These are phyloP conservation scores for Zizania palustris DNA, from an alignment of 202 grass and related monocot species.

Conservation along the genomic window DNA sequence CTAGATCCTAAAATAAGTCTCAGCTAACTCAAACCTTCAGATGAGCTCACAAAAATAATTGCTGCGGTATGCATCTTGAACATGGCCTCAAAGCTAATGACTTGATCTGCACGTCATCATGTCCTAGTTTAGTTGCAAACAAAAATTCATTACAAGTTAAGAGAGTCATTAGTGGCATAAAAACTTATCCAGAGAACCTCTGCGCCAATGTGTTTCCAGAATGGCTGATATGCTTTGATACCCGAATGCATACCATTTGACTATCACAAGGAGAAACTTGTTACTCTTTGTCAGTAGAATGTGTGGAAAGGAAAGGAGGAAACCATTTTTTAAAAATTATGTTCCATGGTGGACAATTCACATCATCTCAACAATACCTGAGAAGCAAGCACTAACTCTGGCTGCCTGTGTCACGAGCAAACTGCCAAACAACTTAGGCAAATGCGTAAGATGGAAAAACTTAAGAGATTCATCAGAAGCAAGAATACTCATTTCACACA, in stretches of 20 bases:
- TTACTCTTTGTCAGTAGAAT: slow-evolving; percentile 42
- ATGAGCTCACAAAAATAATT: slow-evolving; percentile 19
- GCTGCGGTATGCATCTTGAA: slow-evolving; percentile 44
- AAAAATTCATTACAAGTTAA: slow-evolving; percentile 38
- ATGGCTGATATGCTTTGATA: slow-evolving; percentile 16
- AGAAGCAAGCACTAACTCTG: slow-evolving; percentile 38
- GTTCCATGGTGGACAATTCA: slow-evolving; percentile 25
- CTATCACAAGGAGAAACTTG: slow-evolving; percentile 34
- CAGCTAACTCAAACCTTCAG: slow-evolving; percentile 37
- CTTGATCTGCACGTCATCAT: slow-evolving; percentile 40
- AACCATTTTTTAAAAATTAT: slow-evolving; percentile 26
- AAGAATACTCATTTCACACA: slow-evolving; percentile 33
- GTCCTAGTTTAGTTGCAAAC: slow-evolving; percentile 52
- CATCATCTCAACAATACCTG: slow-evolving; percentile 51
- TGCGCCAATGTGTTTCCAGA: slow-evolving; percentile 16
- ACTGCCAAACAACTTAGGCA: slow-evolving; percentile 63
- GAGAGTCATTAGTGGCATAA: slow-evolving; percentile 34
- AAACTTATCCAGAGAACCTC: background rate
- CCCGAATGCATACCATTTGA: slow-evolving; percentile 16
- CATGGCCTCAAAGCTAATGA: slow-evolving; percentile 41
- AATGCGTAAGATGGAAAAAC: slow-evolving; percentile 43
- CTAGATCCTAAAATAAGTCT: slow-evolving; percentile 31
- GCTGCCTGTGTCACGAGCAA: slow-evolving; percentile 40
- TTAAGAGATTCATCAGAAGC: slow-evolving; percentile 37
- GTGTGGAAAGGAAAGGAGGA: slow-evolving; percentile 28